phyloP scores from a whole-genome alignment of 148 eudicot species.

The Fagopyrum homotropicum region DNA sequence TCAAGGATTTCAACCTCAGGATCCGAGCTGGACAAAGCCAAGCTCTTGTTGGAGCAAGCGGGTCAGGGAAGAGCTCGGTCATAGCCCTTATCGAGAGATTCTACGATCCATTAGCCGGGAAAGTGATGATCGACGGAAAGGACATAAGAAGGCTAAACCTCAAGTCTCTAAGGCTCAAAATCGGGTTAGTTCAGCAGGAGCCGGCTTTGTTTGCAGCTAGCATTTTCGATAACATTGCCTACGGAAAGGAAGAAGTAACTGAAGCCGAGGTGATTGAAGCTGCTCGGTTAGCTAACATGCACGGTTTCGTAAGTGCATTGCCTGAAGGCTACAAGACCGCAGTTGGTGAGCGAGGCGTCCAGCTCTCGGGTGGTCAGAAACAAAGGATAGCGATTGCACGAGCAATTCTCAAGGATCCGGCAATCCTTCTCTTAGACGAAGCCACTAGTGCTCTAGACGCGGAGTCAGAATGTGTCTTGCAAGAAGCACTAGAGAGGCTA shows the following conservation, averaged over 20 bases:
- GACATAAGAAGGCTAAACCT: constrained; percentile 73
- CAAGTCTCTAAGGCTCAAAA: constrained; percentile 64
- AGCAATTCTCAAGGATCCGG: constrained; percentile 77
- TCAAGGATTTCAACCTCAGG: constrained; percentile 78
- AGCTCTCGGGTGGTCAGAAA: constrained; percentile 93
- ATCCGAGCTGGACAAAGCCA: constrained; percentile 97
- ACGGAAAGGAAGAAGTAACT: constrained; percentile 88
- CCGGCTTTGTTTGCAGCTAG: constrained; percentile 87
- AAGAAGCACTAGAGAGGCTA: constrained; percentile 89
- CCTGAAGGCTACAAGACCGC: constrained; percentile 92
- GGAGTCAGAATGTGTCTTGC: constrained; percentile 88
- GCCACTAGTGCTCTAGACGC: constrained; percentile 97
- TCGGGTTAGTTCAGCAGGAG: constrained; percentile 90
- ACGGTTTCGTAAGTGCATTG: constrained; percentile 74
- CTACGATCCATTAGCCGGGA: constrained; percentile 75
- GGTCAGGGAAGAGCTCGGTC: constrained; percentile 93
- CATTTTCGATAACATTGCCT: constrained; percentile 90
- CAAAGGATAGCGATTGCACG: constrained; percentile 93
- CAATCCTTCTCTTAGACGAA: constrained; percentile 79
- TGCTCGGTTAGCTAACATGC: constrained; percentile 85
- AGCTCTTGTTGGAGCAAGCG: constrained; percentile 95
- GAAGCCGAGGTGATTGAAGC: constrained; percentile 92
- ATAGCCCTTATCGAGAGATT: constrained; percentile 81
- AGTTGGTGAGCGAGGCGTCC: constrained; percentile 92
- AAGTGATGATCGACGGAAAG: constrained; percentile 95